Evolutionary conservation across 257 asterid genomes (phyloP).

Genomic region (Capsicum chinense): DNA sequence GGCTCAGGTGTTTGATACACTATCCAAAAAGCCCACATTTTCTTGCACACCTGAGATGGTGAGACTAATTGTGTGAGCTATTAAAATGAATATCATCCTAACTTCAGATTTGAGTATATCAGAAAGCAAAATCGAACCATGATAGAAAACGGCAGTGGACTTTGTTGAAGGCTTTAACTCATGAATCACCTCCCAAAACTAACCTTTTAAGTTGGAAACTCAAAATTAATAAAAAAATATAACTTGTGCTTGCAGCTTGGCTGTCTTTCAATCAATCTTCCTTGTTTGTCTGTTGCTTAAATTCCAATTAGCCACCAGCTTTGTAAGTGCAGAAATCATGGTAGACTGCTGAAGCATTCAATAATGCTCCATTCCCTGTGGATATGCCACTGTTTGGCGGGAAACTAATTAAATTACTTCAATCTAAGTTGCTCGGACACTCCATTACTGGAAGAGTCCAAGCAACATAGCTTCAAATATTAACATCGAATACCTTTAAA

Average conservation of each 20-base stretch:
- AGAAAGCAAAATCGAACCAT: background rate
- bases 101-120: background rate
- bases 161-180: background rate
- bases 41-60: background rate
- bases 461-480: background rate
- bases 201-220: conserved; percentile 16
- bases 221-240: background rate
- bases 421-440: too few species aligned
- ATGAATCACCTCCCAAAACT: background rate
- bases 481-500: background rate
- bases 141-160: background rate
- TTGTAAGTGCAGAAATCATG: background rate
- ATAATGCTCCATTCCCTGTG: background rate
- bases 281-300: background rate
- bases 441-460: too few species aligned
- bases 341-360: background rate
- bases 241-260: background rate
- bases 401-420: background rate
- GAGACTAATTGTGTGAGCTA: background rate
- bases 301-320: background rate
- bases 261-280: background rate
- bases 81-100: background rate
- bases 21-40: background rate
- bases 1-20: background rate
- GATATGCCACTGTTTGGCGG: background rate